A percentile compares a stretch with the other conserved stretches of the same genome.
Conservation (phyloP, 441 rosid genomes). For the Pelargonium cotyledonis region DNA sequence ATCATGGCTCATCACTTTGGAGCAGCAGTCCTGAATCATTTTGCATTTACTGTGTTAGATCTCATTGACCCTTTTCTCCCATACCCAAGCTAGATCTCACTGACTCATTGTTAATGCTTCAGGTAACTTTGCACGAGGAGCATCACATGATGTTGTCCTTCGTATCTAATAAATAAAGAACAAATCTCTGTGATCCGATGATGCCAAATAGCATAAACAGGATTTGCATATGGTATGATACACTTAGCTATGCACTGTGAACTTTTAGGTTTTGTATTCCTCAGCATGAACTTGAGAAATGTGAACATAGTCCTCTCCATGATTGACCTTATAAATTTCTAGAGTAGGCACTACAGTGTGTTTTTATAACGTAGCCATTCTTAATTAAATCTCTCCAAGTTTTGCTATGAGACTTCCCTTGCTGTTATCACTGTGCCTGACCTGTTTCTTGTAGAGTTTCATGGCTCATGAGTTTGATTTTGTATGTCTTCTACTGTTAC, state of each 20-base stretch:
- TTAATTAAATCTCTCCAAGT: too few relatives aligned
- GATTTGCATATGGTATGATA: not conserved
- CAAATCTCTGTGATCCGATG: constrained; percentile 31
- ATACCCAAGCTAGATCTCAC: constrained; percentile 4
- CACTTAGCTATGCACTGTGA: not conserved
- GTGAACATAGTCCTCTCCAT: not conserved
- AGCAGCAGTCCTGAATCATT: not conserved
- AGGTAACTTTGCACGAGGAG: constrained; percentile 6
- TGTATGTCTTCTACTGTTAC: too few relatives aligned
- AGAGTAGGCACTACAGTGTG: not conserved
- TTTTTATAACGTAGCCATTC: not conserved
- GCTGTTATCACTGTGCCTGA: too few relatives aligned
- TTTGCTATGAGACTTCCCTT: too few relatives aligned
- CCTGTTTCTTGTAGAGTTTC: too few relatives aligned
- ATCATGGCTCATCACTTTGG: not conserved
- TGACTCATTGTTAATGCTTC: not conserved
- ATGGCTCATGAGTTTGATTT: too few relatives aligned
- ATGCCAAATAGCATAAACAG: not conserved
- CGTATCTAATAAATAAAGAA: not conserved
- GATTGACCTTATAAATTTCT: not conserved
- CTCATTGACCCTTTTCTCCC: constrained; percentile 1
- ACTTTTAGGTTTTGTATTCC: not conserved
- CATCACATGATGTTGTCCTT: constrained; percentile 31
- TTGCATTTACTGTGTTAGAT: constrained; percentile 1
- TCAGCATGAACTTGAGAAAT: not conserved